These are phyloP conservation scores for Clonostachys chloroleuca DNA, from an alignment of 2,329 filamentous ascomycete genomes.

Conservation along the genomic window DNA sequence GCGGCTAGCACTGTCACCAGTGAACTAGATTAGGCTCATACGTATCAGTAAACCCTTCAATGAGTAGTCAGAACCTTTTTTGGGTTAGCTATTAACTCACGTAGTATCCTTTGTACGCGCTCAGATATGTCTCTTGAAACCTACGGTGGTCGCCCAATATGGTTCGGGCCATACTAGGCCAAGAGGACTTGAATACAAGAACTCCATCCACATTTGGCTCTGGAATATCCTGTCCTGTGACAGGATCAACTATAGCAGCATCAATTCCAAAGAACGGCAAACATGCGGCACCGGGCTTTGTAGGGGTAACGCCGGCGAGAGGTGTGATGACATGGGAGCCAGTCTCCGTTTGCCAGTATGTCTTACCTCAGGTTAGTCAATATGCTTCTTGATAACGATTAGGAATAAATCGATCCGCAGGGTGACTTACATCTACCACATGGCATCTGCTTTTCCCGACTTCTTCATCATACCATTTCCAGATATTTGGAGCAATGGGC, in stretches of 20 bases:
- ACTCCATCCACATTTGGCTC: slow-evolving; percentile 98
- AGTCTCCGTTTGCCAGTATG: slow-evolving; percentile 99
- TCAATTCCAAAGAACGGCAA: slow-evolving; percentile 98
- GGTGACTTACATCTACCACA: slow-evolving; percentile 77
- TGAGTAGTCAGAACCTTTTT: background rate
- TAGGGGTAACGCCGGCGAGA: slow-evolving; percentile 87
- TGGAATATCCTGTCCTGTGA: slow-evolving; percentile 86
- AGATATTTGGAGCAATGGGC: slow-evolving; percentile 95
- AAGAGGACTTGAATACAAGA: slow-evolving; percentile 92
- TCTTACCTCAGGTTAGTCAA: slow-evolving; percentile 47
- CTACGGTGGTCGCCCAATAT: slow-evolving; percentile 97
- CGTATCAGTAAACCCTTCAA: background rate
- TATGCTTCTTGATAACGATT: background rate
- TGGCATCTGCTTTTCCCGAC: slow-evolving; percentile 93
- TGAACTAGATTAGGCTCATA: slow-evolving; percentile 54
- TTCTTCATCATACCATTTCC: slow-evolving; percentile 98
- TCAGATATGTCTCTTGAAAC: slow-evolving; percentile 98
- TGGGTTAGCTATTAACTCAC: slow-evolving; percentile 47
- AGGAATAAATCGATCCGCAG: background rate
- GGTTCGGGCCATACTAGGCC: slow-evolving; percentile 97
- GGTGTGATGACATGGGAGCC: slow-evolving; percentile 95
- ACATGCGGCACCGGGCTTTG: slow-evolving; percentile 93
- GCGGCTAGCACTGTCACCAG: slow-evolving; percentile 88
- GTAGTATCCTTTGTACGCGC: slow-evolving; percentile 97
- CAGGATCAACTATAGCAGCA: slow-evolving; percentile 93